Percentiles rank a stretch among this genome's conserved stretches.
These are phyloP conservation scores for Grigorovia transvaalensis DNA, from an alignment of 805 yeast species.

Conservation along the genomic window DNA sequence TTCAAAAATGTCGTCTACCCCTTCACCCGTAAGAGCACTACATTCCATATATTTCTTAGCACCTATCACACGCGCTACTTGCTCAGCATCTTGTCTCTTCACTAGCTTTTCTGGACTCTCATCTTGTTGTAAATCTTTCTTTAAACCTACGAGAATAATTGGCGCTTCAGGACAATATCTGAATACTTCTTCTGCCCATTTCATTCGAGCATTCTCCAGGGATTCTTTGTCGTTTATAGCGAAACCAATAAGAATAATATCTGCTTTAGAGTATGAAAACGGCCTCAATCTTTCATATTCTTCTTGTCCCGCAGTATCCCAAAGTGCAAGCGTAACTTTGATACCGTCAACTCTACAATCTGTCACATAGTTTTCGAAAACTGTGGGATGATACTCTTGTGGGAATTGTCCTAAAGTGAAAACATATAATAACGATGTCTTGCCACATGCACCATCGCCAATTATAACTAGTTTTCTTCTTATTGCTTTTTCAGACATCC, in stretches of 20 bases:
- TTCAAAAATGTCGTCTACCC: slow-evolving; percentile 90
- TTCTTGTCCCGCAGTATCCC: slow-evolving; percentile 98
- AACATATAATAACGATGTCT: slow-evolving; percentile 81
- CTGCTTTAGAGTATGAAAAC: slow-evolving; percentile 76
- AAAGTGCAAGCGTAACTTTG: slow-evolving; percentile 73
- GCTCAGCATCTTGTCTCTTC: slow-evolving; percentile 47
- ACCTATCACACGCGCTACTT: slow-evolving; percentile 66
- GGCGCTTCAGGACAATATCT: slow-evolving; percentile 77
- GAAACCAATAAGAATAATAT: slow-evolving; percentile 76
- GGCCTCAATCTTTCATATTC: slow-evolving; percentile 88
- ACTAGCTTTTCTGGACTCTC: background rate
- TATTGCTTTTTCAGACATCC: slow-evolving; percentile 28
- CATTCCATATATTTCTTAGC: slow-evolving; percentile 81
- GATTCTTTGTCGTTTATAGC: slow-evolving; percentile 81
- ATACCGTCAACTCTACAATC: slow-evolving; percentile 92
- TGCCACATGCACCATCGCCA: slow-evolving; percentile 94
- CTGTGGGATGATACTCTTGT: slow-evolving; percentile 86
- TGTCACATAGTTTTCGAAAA: slow-evolving; percentile 87
- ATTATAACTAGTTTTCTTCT: slow-evolving; percentile 78
- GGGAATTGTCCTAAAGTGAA: slow-evolving; percentile 91
- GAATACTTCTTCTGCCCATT: slow-evolving; percentile 81
- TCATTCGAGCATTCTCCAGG: slow-evolving; percentile 65
- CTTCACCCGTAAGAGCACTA: slow-evolving; percentile 87
- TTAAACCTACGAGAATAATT: slow-evolving; percentile 68
- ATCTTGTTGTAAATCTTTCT: slow-evolving; percentile 56